Evolutionary conservation across 2,329 filamentous ascomycete species (phyloP).

Genomic region (Pseudogymnoascus sp.): DNA sequence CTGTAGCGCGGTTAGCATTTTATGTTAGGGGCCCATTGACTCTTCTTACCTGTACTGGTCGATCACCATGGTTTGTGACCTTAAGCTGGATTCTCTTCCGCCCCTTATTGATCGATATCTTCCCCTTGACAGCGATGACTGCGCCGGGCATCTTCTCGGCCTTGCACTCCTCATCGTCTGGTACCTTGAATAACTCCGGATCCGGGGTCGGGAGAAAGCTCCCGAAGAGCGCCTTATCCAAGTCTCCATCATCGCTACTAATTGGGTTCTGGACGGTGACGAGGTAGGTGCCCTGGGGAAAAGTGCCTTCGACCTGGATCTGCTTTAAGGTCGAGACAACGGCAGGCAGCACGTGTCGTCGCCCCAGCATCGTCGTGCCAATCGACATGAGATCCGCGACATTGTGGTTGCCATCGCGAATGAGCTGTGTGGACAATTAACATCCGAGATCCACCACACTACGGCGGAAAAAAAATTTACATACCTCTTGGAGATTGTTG

Average conservation of each 20-base stretch:
- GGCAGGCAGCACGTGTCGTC: slow-evolving; percentile 80
- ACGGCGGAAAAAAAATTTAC: not conserved
- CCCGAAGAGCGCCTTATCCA: slow-evolving; percentile 81
- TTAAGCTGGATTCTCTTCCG: slow-evolving; percentile 65
- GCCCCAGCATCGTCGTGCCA: slow-evolving; percentile 85
- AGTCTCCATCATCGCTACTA: slow-evolving; percentile 74
- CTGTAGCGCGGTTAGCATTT: slow-evolving; percentile 30
- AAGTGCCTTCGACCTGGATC: slow-evolving; percentile 91
- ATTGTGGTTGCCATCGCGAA: slow-evolving; percentile 88
- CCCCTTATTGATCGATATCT: slow-evolving; percentile 64
- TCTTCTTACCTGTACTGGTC: slow-evolving; percentile 69
- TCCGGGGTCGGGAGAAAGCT: slow-evolving; percentile 79
- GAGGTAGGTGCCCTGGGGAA: slow-evolving; percentile 82
- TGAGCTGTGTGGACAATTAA: slow-evolving; percentile 48
- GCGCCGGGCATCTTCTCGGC: slow-evolving; percentile 68
- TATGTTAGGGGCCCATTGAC: not conserved
- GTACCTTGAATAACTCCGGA: slow-evolving; percentile 58
- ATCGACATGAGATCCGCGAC: slow-evolving; percentile 91
- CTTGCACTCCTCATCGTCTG: slow-evolving; percentile 58
- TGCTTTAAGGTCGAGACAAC: slow-evolving; percentile 73
- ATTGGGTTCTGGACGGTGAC: slow-evolving; percentile 92
- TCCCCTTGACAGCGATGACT: slow-evolving; percentile 62
- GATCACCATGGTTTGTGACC: slow-evolving; percentile 80
- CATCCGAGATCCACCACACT: slow-evolving; percentile 8
- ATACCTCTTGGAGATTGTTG: slow-evolving; percentile 78